Conservation (phyloP, 192 early-diverging fungal genomes). For the Lobulomyces angularis region DNA sequence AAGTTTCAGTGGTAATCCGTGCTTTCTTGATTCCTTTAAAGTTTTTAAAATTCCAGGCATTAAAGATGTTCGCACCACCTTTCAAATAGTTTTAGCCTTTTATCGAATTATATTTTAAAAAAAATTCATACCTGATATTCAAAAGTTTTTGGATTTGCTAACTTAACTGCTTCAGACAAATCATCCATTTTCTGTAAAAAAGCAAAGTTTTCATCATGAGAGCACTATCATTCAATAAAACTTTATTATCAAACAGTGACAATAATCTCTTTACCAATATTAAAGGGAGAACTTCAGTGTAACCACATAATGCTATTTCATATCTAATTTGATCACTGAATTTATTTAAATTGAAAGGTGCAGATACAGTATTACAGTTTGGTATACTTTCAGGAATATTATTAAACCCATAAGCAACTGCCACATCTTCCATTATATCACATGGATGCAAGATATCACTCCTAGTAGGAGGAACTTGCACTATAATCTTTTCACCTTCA, state of each 20-base stretch:
- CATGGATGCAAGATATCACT: conserved; percentile 92
- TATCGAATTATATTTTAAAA: conserved; percentile 1
- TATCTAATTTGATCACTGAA: conserved; percentile 71
- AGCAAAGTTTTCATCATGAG: conserved; percentile 92
- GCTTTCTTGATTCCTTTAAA: conserved; percentile 69
- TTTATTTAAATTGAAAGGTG: conserved; percentile 86
- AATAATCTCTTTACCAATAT: conserved; percentile 54
- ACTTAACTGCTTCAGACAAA: conserved; percentile 65
- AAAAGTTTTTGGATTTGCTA: conserved; percentile 82
- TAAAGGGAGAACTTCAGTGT: conserved; percentile 85
- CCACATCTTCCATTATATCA: conserved; percentile 96
- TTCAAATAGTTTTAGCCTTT: conserved; percentile 6
- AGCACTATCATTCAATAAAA: conserved; percentile 53
- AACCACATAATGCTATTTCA: conserved; percentile 82
- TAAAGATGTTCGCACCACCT: conserved; percentile 85
- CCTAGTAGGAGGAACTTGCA: conserved; percentile 77
- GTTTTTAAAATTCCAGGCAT: conserved; percentile 92
- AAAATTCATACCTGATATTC: conserved; percentile 51
- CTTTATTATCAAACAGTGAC: background rate
- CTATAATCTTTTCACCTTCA: conserved; percentile 41
- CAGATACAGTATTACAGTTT: conserved; percentile 68
- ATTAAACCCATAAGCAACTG: conserved; percentile 94
- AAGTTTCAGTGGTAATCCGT: conserved; percentile 79
- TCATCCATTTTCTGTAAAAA: conserved; percentile 72
- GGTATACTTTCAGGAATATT: conserved; percentile 73